Conservation (phyloP, 2,329 filamentous ascomycete genomes). For the Claviceps sp. region DNA sequence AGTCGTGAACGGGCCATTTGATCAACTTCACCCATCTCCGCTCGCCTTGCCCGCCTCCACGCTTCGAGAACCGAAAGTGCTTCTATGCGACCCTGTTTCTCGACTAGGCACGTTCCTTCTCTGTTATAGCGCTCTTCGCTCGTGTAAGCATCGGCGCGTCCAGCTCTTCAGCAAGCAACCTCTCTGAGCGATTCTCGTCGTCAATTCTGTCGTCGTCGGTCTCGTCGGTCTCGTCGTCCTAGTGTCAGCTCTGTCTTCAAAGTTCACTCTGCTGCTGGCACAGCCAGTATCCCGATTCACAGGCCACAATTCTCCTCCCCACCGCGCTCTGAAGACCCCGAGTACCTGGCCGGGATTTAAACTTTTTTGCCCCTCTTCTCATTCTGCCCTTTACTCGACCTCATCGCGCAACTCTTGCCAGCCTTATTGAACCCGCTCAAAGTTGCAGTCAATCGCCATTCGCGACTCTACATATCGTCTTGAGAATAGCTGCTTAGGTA, state of each 20-base stretch:
- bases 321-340: slow-evolving; percentile 1
- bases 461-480: not conserved
- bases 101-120: not conserved
- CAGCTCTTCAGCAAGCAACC: not conserved
- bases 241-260: not conserved
- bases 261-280: not conserved
- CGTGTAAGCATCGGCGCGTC: not conserved
- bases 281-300: not conserved
- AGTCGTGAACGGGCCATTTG: not conserved
- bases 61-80: not conserved
- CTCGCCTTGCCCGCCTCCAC: not conserved
- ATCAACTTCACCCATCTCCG: slow-evolving; percentile 1
- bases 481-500: slow-evolving; percentile 1
- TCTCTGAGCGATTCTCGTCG: not conserved
- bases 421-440: not conserved
- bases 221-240: not conserved
- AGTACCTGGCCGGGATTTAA: not conserved
- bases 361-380: not conserved
- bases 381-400: not conserved
- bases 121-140: not conserved
- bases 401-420: not conserved
- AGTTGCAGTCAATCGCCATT: not conserved
- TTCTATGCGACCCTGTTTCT: not conserved
- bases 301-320: not conserved
- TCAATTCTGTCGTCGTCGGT: too few species aligned